Conservation (phyloP, 352 stramenopile species). For the Pythium dissimile region DNA sequence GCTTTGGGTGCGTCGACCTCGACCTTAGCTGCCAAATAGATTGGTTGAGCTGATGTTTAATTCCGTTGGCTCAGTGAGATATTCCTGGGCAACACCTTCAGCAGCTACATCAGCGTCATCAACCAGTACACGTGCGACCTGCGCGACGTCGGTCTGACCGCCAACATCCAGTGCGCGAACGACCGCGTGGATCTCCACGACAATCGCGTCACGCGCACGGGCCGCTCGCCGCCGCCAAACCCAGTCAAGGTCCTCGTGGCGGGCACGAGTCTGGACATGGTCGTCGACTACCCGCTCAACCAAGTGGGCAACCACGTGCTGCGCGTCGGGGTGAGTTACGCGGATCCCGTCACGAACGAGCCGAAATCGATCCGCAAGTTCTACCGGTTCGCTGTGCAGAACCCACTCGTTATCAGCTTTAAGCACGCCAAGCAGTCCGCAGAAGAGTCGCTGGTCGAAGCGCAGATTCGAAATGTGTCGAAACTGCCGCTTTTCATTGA, state of each 20-base stretch:
- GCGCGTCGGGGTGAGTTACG: conserved; percentile 74
- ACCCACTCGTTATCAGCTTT: conserved; percentile 85
- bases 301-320: conserved; percentile 88
- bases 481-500: conserved; percentile 80
- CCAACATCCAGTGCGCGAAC: conserved; percentile 86
- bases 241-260: conserved; percentile 60
- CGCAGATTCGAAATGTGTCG: conserved; percentile 80
- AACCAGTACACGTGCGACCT: conserved; percentile 85
- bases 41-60: no score
- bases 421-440: conserved; percentile 56
- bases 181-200: conserved; percentile 77
- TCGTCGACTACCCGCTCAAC: conserved; percentile 88
- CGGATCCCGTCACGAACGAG: conserved; percentile 70
- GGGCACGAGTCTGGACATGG: conserved; percentile 87
- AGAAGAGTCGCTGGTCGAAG: conserved; percentile 64
- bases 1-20: conserved; percentile 75
- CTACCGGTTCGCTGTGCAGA: conserved; percentile 89
- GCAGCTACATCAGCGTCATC: conserved; percentile 91
- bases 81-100: conserved; percentile 91
- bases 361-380: conserved; percentile 89
- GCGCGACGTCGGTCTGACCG: conserved; percentile 69
- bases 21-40: no score
- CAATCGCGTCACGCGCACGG: conserved; percentile 66
- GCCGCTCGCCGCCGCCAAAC: conserved; percentile 70
- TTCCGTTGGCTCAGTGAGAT: conserved; percentile 69